Base-by-base conservation (phyloP, 352 stramenopile species). In the Pythium volutum region DNA sequence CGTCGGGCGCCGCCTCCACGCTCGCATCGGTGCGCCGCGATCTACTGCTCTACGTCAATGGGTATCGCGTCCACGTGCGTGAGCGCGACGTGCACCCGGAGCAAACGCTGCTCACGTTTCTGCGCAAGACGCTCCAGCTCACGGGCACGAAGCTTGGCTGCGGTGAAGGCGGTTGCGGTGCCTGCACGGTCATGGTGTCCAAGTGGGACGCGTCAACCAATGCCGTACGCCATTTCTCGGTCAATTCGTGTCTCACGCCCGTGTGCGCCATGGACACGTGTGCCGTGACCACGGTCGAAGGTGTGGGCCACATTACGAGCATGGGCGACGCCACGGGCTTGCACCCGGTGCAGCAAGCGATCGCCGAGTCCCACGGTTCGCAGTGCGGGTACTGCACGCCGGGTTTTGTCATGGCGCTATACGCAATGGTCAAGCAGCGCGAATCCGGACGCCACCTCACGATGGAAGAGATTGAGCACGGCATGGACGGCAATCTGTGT, bases 401-500 rank as follows among this genome's bases (percentile, higher is more conserved):
- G 0, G 86, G 86, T 10, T 92, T 93, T 64, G 75, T 94, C 60
- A 95, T 94, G 86, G 79, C 81, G n/a, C 67, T 94, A 22, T 91
- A 91, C 39, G 72, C 79, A 20, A 88, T 94, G 74, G 74, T 93
- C 18, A 89, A 91, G 65, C 78, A 91, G 67, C 81, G 77, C 14
- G 81, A 90, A 43, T 79, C 71, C 1, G 77, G 77, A 14, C 77
- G 78, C 4, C 77, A 80, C 53, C 87, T 84, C 64, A 84, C 75
- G 22, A 93, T 88, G 81, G 79, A 85, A n/a, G 78, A 94, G 54
- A 87, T 98, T 48, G 91, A 98, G 59, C 87, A 98, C 71, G 78
- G 91, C 62, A 77, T 99, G 67, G 96, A 99, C 74, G 95, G 96
- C 25, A 98, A 99, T 70, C 68, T 99, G 29, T 99, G 96, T 68